Evolutionary conservation across 805 yeast genomes (phyloP).

Genomic region (Peterozyma xylosa): DNA sequence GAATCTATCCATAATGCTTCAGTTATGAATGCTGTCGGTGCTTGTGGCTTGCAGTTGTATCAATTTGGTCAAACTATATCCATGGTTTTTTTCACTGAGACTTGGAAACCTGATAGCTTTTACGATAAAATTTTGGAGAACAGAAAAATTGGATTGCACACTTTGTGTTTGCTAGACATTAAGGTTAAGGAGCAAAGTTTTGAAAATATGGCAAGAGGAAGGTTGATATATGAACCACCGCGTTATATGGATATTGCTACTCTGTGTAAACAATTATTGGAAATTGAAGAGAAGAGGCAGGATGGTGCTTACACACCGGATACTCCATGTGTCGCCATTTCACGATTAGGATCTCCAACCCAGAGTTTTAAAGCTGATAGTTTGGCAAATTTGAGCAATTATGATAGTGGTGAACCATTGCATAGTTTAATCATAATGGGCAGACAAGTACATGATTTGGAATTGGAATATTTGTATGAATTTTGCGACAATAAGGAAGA

Average conservation of each 20-base stretch:
- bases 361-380: slow-evolving; percentile 85
- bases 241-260: slow-evolving; percentile 90
- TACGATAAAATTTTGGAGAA: slow-evolving; percentile 86
- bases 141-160: slow-evolving; percentile 84
- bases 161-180: slow-evolving; percentile 80
- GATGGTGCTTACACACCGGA: slow-evolving; percentile 76
- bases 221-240: slow-evolving; percentile 92
- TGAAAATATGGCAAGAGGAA: slow-evolving; percentile 89
- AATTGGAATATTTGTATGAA: slow-evolving; percentile 74
- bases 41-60: slow-evolving; percentile 92
- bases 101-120: slow-evolving; percentile 95
- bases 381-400: slow-evolving; percentile 63
- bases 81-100: slow-evolving; percentile 88
- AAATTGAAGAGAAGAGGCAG: slow-evolving; percentile 71
- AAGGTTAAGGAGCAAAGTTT: slow-evolving; percentile 95
- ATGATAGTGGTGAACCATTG: slow-evolving; percentile 90
- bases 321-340: slow-evolving; percentile 91
- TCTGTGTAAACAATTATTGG: slow-evolving; percentile 82
- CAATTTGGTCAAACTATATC: slow-evolving; percentile 98
- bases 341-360: slow-evolving; percentile 81
- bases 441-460: slow-evolving; percentile 89
- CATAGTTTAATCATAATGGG: slow-evolving; percentile 91
- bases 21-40: slow-evolving; percentile 97
- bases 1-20: slow-evolving; percentile 92
- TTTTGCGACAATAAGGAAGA: slow-evolving; percentile 57